Evolutionary conservation across 306 rosid genomes (phyloP), one percentile per base, ranked within the genome.

Genomic region (Vigna trinervia): DNA sequence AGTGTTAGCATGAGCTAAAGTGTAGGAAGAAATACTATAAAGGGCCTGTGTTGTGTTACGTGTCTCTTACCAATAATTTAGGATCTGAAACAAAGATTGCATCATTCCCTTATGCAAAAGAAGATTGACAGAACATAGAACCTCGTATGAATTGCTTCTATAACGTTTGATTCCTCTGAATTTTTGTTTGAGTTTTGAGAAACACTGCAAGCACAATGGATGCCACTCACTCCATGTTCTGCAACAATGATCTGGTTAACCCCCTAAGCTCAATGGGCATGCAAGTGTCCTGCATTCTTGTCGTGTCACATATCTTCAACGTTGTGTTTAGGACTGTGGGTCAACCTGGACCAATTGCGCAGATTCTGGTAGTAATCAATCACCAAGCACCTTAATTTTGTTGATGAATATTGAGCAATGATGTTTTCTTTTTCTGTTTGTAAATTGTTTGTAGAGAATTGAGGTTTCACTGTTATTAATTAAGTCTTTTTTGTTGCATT

Each of bases 281-380:
- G 88, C 98, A 95, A 59, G 90, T 90, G 28, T 73, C 97, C 0
- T 84, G 89, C 87, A 92, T 95, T 81, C 98, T 95, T 45, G 98
- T 95, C 81, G 87, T 92, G 26, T 95, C 98, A 43, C 97, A 92
- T 69, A 75, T 92, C 77, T 95, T 95, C 79, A 90, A 95, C 66
- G 81, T 95, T 53, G 58, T 95, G 28, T 95, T 95, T 74, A 92
- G 86, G 70, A 78, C 90, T 43, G 30, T 90, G 6, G 97, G 98
- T 38, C 98, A 95, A 71, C 92, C 98, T 13, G 98, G 98, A 13
- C 89, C 97, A 73, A 86, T 95, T 63, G 93, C 97, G 23, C 97
- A 95, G 68, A 87, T 95, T 61, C 78, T 95, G 57, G 98, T 91
- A 76, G 77, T 52, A 56, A 51, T 51, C 57, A 50, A 60, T 66